Conservation (phyloP, 768 basidiomycete genomes). For the Pulveroboletus ravenelii region DNA sequence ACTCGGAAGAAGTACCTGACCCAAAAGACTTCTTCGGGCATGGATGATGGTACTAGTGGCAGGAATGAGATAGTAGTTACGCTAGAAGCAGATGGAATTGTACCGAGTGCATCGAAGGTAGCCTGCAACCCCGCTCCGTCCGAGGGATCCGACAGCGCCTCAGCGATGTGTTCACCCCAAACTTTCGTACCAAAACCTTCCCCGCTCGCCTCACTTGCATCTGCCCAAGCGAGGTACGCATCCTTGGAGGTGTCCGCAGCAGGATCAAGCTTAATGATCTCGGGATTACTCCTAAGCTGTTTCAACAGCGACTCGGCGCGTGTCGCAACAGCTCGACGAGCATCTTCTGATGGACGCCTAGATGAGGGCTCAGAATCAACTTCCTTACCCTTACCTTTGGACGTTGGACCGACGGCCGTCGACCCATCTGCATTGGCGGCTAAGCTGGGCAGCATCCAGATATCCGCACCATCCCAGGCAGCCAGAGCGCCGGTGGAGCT, state of each 20-base stretch:
- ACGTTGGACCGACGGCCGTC: background rate
- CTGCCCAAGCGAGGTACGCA: conserved; percentile 59
- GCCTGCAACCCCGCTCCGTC: conserved; percentile 51
- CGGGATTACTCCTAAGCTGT: conserved; percentile 69
- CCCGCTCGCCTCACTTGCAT: conserved; percentile 52
- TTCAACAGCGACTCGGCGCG: conserved; percentile 74
- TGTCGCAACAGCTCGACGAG: conserved; percentile 57
- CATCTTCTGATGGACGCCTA: conserved; percentile 32
- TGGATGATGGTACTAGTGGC: conserved; percentile 60
- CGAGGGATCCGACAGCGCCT: conserved; percentile 44
- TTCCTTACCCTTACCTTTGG: conserved; percentile 38
- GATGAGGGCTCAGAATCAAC: conserved; percentile 24
- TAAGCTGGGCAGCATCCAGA: conserved; percentile 67
- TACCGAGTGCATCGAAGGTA: conserved; percentile 59
- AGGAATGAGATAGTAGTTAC: conserved; percentile 3
- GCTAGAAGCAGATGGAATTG: conserved; percentile 16
- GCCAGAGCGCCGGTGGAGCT: conserved; percentile 30
- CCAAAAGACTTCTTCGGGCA: conserved; percentile 74
- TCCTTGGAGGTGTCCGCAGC: conserved; percentile 54
- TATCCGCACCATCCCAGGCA: conserved; percentile 82
- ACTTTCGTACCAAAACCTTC: conserved; percentile 40
- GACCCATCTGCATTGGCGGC: conserved; percentile 19
- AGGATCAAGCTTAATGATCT: conserved; percentile 74
- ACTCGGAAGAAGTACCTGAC: conserved; percentile 85
- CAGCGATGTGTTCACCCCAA: conserved; percentile 51